Evolutionary conservation across 345 rosid genomes (phyloP), one percentile per base, ranked within the genome.

Genomic region (Salix exigua): DNA sequence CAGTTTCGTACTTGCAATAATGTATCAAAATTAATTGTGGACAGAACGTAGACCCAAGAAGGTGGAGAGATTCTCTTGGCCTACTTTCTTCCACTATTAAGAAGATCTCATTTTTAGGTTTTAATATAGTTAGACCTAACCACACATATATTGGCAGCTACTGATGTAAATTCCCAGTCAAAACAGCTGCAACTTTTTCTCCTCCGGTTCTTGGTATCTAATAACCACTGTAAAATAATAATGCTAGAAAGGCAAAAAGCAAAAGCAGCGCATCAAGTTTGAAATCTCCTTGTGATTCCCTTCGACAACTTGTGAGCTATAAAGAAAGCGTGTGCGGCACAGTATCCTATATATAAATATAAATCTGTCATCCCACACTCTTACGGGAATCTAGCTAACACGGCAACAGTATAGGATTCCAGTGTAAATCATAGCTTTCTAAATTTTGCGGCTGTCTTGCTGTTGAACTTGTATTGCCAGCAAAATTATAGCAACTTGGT

Each of bases 361-460:
- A 26, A 12, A 12, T 62, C 35, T 28, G 10, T 26, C 19, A 31
- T 16, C 1, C 38, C 11, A 30, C 7, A 63, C 38, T 6, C 37
- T 19, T n/a, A 50, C 1, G 42, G 69, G 79, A 69, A 76, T 76
- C 68, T 76, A 53, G 31, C 42, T 67, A 75, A 8, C 66, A 33
- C 71, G 66, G 65, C 51, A 37, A 17, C 28, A 18, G 11, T 33
- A 65, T 74, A 51, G 53, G 66, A 55, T 75, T 66, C 65, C 51
- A 66, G 2, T 8, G 35, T 40, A 5, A 2, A 48, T 40, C 63
- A 33, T 5, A 38, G 40, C 44, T 28, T 28, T 60, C 33, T 23
- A 31, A 31, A 51, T 61, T 61, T 76, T 76, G 74, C 79, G 79
- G 79, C 79, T 76, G 19, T 2, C 14, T 74, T 14, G 23, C 33